Conservation (phyloP, 1,284 basidiomycete genomes). For the Cryptococcus neoformans region DNA sequence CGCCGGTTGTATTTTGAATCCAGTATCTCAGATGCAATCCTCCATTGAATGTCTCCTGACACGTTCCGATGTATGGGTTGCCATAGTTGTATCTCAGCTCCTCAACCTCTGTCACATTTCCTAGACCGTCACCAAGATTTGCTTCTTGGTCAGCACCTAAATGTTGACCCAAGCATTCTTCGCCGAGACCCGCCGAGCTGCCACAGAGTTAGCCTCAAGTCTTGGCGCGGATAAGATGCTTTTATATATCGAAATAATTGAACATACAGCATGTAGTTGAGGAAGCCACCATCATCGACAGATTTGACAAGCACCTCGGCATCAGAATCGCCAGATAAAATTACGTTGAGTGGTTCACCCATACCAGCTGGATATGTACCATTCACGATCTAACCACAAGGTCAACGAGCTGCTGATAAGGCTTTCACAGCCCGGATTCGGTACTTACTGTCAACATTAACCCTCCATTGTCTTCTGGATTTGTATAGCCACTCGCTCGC, state of each 20-base stretch:
- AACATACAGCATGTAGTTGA: slow-evolving; percentile 69
- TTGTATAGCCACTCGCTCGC: slow-evolving; percentile 17
- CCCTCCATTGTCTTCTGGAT: slow-evolving; percentile 21
- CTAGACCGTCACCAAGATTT: slow-evolving; percentile 81
- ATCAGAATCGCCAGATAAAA: slow-evolving; percentile 80
- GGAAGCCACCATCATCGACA: slow-evolving; percentile 65
- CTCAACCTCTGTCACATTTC: slow-evolving; percentile 68
- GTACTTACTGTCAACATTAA: slow-evolving; percentile 30
- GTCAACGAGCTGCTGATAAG: background rate
- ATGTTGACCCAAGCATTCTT: slow-evolving; percentile 82
- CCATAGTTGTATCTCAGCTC: slow-evolving; percentile 78
- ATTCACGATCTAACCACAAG: slow-evolving; percentile 54
- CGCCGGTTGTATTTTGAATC: slow-evolving; percentile 67
- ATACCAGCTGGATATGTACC: slow-evolving; percentile 68
- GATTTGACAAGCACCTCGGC: slow-evolving; percentile 63
- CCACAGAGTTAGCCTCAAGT: slow-evolving; percentile 18
- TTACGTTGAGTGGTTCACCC: slow-evolving; percentile 85
- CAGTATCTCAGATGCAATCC: slow-evolving; percentile 92
- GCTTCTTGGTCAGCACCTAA: slow-evolving; percentile 66
- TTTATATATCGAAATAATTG: background rate
- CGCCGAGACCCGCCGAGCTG: slow-evolving; percentile 32
- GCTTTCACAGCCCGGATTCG: background rate
- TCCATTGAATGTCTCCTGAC: slow-evolving; percentile 78
- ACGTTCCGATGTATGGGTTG: slow-evolving; percentile 71
- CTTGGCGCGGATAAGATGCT: background rate